Base-by-base conservation (phyloP, 108 stramenopile genomes). In the Chaetoceros tenuissimus region DNA sequence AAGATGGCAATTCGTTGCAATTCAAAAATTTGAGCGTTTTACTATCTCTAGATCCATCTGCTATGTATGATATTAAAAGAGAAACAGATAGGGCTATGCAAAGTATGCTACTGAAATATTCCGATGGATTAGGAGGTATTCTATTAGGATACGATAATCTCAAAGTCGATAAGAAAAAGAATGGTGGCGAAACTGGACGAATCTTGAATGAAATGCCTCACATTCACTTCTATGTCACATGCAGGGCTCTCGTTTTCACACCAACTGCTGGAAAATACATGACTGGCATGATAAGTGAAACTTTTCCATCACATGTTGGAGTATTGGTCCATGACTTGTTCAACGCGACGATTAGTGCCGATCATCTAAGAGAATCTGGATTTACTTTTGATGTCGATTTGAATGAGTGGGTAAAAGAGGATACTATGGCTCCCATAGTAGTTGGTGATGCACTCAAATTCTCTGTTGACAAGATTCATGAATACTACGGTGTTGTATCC, bases 141-240 rank as follows among this genome's bases (percentile, higher is more conserved):
- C 60, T 78, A 0, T 48, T 82, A 55, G 74, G 70, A 7, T 78
- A 59, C 49, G 68, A 82, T 8, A 66, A 78, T 53, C 57, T 82
- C 24, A 51, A 66, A 8, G 10, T 71, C 28, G 30, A 22, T 28
- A 44, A 44, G 2, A 62, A 57, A 18, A 50, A 47, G n/a, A 24
- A 60, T 17, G 80, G 72, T 23, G 59, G 61, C 19, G 10, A 18
- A 30, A 18, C 16, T 53, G 77, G 77, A 19, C 57, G 59, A 52
- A 73, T 82, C 45, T 53, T 75, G 43, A 72, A 78, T 53, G 81
- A 82, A 50, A 64, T 77, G 19, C 81, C 81, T 0, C 65, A 75
- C 48, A 68, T 82, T 46, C 81, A 82, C 51, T 82, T 78, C 56
- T 43, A 54, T 22, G 74, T 71, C 13, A 63, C 63, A n/a, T 66